Conservation (phyloP, 768 basidiomycete genomes). For the Mycena kentingensis region DNA sequence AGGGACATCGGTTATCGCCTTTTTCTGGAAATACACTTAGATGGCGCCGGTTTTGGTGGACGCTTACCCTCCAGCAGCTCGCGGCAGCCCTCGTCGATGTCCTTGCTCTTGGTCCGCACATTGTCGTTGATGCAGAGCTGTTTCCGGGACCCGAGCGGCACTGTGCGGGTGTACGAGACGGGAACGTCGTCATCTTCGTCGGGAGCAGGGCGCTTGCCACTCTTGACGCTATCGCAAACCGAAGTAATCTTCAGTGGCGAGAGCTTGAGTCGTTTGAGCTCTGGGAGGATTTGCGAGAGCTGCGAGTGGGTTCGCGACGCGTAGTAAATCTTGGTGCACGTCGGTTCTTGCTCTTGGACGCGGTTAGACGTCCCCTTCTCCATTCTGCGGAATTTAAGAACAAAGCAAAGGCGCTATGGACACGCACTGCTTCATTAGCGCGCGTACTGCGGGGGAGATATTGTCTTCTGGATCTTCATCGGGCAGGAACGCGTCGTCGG, state of each 20-base stretch:
- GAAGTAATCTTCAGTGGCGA: constrained; percentile 13
- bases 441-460: constrained; percentile 76
- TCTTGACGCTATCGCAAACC: constrained; percentile 12
- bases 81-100: constrained; percentile 87
- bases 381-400: constrained; percentile 29
- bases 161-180: constrained; percentile 52
- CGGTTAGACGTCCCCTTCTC: constrained; percentile 16
- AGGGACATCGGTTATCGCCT: constrained; percentile 70
- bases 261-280: constrained; percentile 74
- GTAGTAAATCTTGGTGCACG: constrained; percentile 86
- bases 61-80: constrained; percentile 69
- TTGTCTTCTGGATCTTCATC: constrained; percentile 53
- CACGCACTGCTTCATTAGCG: constrained; percentile 75
- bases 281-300: constrained; percentile 85
- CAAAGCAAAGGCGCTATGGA: background rate
- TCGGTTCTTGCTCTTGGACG: constrained; percentile 47
- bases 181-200: constrained; percentile 27
- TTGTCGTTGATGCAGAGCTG: constrained; percentile 92
- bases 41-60: background rate
- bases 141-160: constrained; percentile 88
- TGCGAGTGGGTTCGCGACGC: constrained; percentile 97
- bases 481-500: constrained; percentile 77
- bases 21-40: constrained; percentile 44
- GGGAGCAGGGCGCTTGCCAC: constrained; percentile 30
- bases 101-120: constrained; percentile 59